These are phyloP conservation scores for Gentiana dahurica DNA, from an alignment of 257 asterid species.

Conservation along the genomic window DNA sequence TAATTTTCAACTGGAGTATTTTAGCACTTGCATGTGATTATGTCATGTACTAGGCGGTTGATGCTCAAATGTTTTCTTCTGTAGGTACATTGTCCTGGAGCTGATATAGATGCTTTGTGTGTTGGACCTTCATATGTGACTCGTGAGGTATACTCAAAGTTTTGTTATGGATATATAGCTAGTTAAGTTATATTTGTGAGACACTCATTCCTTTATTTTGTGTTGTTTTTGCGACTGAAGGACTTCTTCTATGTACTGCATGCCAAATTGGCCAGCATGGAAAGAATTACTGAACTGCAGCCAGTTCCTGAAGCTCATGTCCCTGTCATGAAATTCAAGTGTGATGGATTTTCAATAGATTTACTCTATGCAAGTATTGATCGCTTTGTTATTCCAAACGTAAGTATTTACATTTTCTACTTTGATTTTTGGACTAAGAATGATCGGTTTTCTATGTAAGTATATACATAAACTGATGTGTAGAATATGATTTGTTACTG, in stretches of 20 bases:
- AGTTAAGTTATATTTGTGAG: neutral
- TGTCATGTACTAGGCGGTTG: too few relatives aligned
- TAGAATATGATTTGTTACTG: too few relatives aligned
- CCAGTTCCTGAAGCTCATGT: constrained; percentile 95
- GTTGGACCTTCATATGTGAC: constrained; percentile 33
- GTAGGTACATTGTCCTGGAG: constrained; percentile 35
- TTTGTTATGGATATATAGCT: constrained; percentile 1
- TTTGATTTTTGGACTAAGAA: neutral
- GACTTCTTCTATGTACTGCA: constrained; percentile 76
- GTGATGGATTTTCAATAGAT: constrained; percentile 88
- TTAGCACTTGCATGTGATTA: too few relatives aligned
- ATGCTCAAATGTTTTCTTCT: neutral
- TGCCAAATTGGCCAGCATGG: constrained; percentile 49
- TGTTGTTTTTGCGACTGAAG: constrained; percentile 30
- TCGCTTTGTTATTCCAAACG: constrained; percentile 76
- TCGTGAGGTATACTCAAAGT: constrained; percentile 19
- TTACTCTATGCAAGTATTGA: constrained; percentile 90
- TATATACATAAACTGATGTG: too few relatives aligned
- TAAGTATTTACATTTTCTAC: constrained; percentile 22
- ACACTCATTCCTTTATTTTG: constrained; percentile 5
- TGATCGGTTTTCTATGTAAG: too few relatives aligned
- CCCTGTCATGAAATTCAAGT: constrained; percentile 86
- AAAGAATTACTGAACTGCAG: constrained; percentile 76
- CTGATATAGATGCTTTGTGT: constrained; percentile 34
- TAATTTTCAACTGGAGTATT: too few relatives aligned